Evolutionary conservation across 345 rosid genomes (phyloP).

Genomic region (Erucastrum elatum): DNA sequence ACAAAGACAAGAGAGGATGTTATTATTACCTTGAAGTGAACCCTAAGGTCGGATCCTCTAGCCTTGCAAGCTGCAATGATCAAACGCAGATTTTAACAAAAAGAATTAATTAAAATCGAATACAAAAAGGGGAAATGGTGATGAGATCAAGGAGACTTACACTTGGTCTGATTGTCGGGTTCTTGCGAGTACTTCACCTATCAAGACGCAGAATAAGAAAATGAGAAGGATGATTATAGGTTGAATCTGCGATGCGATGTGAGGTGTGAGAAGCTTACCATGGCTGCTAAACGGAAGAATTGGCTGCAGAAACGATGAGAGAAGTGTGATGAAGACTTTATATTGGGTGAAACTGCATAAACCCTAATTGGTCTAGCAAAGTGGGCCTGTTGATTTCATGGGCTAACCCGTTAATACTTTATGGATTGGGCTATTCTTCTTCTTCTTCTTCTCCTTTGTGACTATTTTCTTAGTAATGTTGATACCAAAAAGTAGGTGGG

Average conservation of each 20-base stretch:
- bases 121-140: background rate
- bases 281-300: background rate
- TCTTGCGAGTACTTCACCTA: slow-evolving; percentile 97
- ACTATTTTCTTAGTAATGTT: too few relatives aligned
- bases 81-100: background rate
- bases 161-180: slow-evolving; percentile 88
- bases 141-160: slow-evolving; percentile 37
- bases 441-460: background rate
- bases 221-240: background rate
- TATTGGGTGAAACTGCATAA: background rate
- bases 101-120: background rate
- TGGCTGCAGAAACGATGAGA: slow-evolving; percentile 2
- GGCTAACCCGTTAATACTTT: background rate
- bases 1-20: background rate
- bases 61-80: slow-evolving; percentile 72
- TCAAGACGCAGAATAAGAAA: background rate
- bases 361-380: background rate
- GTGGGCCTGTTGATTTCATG: background rate
- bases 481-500: too few relatives aligned
- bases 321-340: background rate
- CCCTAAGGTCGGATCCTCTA: slow-evolving; percentile 89
- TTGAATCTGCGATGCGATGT: background rate
- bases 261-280: background rate
- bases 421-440: background rate
- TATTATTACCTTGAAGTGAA: slow-evolving; percentile 79